phyloP scores from a whole-genome alignment of 352 stramenopile species.

The Phytophthora sp. region DNA sequence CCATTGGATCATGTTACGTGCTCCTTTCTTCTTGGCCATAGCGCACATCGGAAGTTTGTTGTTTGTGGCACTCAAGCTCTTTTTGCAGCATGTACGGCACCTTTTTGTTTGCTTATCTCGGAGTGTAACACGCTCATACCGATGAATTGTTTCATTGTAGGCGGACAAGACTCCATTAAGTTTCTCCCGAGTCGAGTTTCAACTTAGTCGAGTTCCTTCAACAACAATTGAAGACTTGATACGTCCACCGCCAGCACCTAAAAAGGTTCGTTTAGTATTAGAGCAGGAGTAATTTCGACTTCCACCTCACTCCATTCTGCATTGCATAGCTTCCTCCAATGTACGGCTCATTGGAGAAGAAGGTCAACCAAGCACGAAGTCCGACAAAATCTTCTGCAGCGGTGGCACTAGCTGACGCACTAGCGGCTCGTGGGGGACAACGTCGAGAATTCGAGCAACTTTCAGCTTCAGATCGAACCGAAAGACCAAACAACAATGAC shows the following conservation, averaged over 20 bases:
- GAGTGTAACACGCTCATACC: background rate
- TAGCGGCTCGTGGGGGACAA: conserved; percentile 26
- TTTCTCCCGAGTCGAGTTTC: background rate
- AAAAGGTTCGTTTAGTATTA: conserved; percentile 28
- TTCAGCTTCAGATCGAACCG: conserved; percentile 6
- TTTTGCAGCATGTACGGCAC: conserved; percentile 69
- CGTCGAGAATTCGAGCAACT: conserved; percentile 26
- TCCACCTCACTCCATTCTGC: background rate
- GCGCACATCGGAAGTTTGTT: conserved; percentile 68
- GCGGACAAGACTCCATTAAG: conserved; percentile 34
- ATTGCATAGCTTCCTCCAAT: conserved; percentile 20
- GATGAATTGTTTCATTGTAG: conserved; percentile 17
- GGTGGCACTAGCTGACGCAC: conserved; percentile 27
- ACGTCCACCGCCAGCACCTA: conserved; percentile 35
- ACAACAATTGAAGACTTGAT: conserved; percentile 46
- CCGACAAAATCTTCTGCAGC: conserved; percentile 27
- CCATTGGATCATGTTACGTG: conserved; percentile 73
- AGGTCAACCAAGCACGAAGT: conserved; percentile 31
- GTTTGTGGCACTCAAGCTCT: conserved; percentile 74
- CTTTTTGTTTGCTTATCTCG: background rate
- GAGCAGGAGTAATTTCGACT: background rate
- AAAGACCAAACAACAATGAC: conserved; percentile 37
- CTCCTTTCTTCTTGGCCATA: conserved; percentile 67
- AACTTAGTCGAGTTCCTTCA: conserved; percentile 13
- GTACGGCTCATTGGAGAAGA: conserved; percentile 29